Evolutionary conservation across 2,329 filamentous ascomycete genomes (phyloP).

Genomic region (Cladophialophora chaetospira): DNA sequence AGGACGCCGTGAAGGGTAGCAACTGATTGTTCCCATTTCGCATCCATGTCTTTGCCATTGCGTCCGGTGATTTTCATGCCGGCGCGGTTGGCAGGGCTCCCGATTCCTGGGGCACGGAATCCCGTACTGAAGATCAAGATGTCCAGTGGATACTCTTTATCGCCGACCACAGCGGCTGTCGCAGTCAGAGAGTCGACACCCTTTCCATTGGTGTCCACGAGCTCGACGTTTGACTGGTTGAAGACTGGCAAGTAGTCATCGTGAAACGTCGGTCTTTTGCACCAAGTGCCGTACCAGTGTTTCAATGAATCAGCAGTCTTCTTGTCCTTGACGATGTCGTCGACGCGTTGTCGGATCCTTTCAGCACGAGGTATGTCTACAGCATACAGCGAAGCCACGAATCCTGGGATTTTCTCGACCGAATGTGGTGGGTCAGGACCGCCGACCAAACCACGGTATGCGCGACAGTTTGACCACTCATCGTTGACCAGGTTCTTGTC

Average conservation of each 20-base stretch:
- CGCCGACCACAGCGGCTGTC: conserved; percentile 50
- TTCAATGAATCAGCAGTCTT: conserved; percentile 56
- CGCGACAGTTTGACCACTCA: background rate
- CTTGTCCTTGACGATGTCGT: conserved; percentile 53
- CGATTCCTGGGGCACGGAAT: conserved; percentile 35
- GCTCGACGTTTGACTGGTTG: conserved; percentile 39
- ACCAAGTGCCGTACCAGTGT: conserved; percentile 61
- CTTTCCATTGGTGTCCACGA: conserved; percentile 53
- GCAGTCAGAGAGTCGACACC: conserved; percentile 52
- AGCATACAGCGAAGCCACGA: conserved; percentile 25
- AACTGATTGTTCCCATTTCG: conserved; percentile 51
- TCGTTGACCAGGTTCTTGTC: conserved; percentile 10
- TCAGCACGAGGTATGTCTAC: conserved; percentile 49
- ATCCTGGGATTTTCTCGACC: background rate
- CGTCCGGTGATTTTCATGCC: conserved; percentile 49
- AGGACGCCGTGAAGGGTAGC: conserved; percentile 57
- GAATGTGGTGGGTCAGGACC: background rate
- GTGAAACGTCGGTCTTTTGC: conserved; percentile 63
- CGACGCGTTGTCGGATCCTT: conserved; percentile 50
- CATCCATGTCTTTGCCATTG: conserved; percentile 46
- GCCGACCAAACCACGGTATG: conserved; percentile 1
- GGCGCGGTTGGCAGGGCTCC: conserved; percentile 38
- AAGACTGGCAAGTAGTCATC: conserved; percentile 47
- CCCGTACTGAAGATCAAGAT: conserved; percentile 52
- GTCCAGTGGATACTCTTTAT: conserved; percentile 52